These are phyloP conservation scores for Hamamelis virginiana DNA, from an alignment of 164 flowering plant species.

Conservation along the genomic window DNA sequence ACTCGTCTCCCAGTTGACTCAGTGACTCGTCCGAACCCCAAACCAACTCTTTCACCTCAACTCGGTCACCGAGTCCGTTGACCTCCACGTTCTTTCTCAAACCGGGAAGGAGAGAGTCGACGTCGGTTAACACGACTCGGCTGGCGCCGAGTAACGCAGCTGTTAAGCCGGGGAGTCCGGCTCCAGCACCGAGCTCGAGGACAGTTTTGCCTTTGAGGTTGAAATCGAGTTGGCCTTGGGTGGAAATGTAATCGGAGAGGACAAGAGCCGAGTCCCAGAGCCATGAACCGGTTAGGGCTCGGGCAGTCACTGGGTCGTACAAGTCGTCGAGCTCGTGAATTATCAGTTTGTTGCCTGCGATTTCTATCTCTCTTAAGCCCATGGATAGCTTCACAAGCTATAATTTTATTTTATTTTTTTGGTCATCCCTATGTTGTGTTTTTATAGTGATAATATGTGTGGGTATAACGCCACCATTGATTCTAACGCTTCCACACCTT, in stretches of 20 bases:
- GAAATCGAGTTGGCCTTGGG: constrained; percentile 8
- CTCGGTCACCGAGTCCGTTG: constrained; percentile 36
- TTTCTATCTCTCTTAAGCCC: constrained; percentile 17
- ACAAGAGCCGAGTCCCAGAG: constrained; percentile 43
- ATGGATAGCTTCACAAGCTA: background rate
- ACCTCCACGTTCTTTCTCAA: constrained; percentile 34
- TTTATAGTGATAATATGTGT: too few species aligned
- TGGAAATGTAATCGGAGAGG: constrained; percentile 29
- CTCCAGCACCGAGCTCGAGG: constrained; percentile 47
- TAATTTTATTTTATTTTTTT: too few species aligned
- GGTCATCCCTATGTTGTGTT: too few species aligned
- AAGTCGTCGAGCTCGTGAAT: constrained; percentile 24
- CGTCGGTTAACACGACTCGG: constrained; percentile 41
- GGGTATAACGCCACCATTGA: too few species aligned
- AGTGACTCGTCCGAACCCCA: constrained; percentile 36
- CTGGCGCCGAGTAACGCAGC: constrained; percentile 42
- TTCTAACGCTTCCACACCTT: too few species aligned
- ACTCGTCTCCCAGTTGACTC: constrained; percentile 19
- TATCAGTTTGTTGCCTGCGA: constrained; percentile 2
- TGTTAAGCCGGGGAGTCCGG: constrained; percentile 45
- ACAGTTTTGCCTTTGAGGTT: constrained; percentile 30
- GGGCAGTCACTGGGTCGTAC: constrained; percentile 30
- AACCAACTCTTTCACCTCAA: constrained; percentile 30
- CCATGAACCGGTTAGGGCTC: constrained; percentile 48
- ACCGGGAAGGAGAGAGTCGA: constrained; percentile 27